Base-by-base conservation (phyloP, 2,329 filamentous ascomycete genomes). In the Fonsecaea multimorphosa region DNA sequence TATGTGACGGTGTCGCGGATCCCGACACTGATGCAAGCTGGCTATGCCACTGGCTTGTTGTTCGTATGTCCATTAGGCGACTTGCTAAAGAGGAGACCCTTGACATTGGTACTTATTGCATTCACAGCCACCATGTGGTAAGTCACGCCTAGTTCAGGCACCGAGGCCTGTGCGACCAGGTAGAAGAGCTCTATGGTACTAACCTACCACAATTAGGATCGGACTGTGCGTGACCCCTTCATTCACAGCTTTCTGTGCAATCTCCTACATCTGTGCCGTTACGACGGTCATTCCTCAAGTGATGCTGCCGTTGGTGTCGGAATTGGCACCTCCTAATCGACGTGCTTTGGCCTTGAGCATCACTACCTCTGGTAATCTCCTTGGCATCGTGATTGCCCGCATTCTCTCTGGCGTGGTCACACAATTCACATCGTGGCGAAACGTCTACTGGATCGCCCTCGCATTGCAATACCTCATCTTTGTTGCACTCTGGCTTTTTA, bases 251-350 rank as follows among this genome's bases (percentile, higher is more conserved):
- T 94, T 95, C 76, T 83, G 86, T 0, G 87, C 83, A 1, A 81
- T 94, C 19, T 91, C 89, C 4, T 94, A 91, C 77, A 78, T 94
- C 61, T 87, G 86, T 11, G 88, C 89, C n/a, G 78, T 90, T n/a
- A 89, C 89, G 1, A 95, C 91, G 0, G 91, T 94, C 1, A 94
- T 91, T 2, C 91, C 91, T 12, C 88, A 90, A 76, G 79, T 90
- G 61, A 92, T 95, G 90, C 87, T 95, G 16, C 91, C 91, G 0
- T 81, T 95, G 0, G 90, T 93, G 0, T 90, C 91, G 1, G 91
- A 94, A 72, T 87, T 94, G 19, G 91, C 91, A 0, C 90, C 91
- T 0, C 82, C 86, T 0, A 79, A 88, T 49, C 85, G 88, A 31
- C 86, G 90, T 12, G 90, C 90, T 0, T 85, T 87, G 29, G 87